Evolutionary conservation across 2,329 filamentous ascomycete genomes (phyloP), one percentile per base, ranked within the genome.

Genomic region (Trichoderma afroharzianum): DNA sequence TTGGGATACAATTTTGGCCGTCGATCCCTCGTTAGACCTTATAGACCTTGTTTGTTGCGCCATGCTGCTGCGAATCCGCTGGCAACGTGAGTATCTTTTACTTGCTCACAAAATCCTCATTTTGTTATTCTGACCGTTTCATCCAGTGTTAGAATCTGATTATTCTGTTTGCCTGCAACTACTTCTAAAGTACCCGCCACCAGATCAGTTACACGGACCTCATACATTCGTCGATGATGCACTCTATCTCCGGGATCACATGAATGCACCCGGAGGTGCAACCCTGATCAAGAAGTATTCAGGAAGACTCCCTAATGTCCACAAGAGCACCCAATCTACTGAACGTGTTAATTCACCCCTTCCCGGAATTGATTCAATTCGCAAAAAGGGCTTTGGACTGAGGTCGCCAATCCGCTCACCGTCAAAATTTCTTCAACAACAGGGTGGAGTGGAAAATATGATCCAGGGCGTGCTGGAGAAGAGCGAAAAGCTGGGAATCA

Each of bases 11-110:
- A 85, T 99, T 1, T 97, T 99, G 79, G 93, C 95, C 2, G 90
- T 97, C 77, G 95, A 97, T 76, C 88, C 95, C 8, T 87, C 88
- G 0, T 82, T 97, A 32, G 90, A 94, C 63, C 84, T 98, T 36
- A 90, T 98, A 75, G 94, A 98, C 78, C 86, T 96, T 70, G 91
- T 98, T n/a, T 98, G 95, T 76, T 90, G 98, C 66, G 91, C 94
- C 6, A 98, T 99, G 95, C 85, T 99, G 28, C 85, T 99, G 59
- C 89, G 96, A 64, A 94, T 98, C 76, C 90, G 95, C 71, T 98
- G 95, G 95, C 89, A 95, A 76, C 83, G 93, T 96, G 83, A 84
- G 91, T 82, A 7, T 24, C 33, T 43, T 43, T 33, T 24, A 2
- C 21, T 59, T 24, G 18, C 15, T 53, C 12, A 14, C 36, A 21